Base-by-base conservation (phyloP, 306 rosid species). In the Trifolium subterraneum region DNA sequence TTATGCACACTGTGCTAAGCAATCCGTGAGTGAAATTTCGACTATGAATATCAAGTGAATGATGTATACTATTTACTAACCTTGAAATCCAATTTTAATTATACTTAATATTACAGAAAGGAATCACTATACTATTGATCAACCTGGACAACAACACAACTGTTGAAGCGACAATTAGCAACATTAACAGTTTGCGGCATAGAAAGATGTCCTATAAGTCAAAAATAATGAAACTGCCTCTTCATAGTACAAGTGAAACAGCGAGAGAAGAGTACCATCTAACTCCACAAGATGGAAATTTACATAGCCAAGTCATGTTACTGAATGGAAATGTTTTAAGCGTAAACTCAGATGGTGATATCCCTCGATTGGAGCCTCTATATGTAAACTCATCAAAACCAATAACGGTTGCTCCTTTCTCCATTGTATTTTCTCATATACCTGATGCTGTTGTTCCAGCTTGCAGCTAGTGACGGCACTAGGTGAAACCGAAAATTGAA, bases 1-100 rank as follows among this genome's bases (percentile, higher is more conserved):
- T 70, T 94, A 94, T 35, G 88, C 98, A 1, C 99, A 94, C 74
- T 90, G 99, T 33, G 87, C 99, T 64, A 94, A 94, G 68, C 88
- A 86, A 82, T 88, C 87, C 10, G 99, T 94, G 70, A 85, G 98
- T 80, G 22, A 3, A 68, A 14, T 66, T 68, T 65, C 7, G 20
- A 19, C 11, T 44, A 35, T 47, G 55, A 52, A 55, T 71, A 33
- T 63, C 20, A 67, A 68, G 20, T 51, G 7, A 13, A 4, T 18
- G 35, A 22, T 27, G 47, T 13, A 10, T 25, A 25, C 25, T 22
- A 22, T 22, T 22, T 22, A 22, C 8, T 18, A 60, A 60, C 66
- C 22, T 29, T 45, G 52, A 31, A 16, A 47, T 52, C 68, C 75
- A 52, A 52, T 45, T 61, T 71, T 48, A 86, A n/a, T n/a, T 71